phyloP scores from a whole-genome alignment of 73 alveolate genomes.

The Tetrahymena elliotti region DNA sequence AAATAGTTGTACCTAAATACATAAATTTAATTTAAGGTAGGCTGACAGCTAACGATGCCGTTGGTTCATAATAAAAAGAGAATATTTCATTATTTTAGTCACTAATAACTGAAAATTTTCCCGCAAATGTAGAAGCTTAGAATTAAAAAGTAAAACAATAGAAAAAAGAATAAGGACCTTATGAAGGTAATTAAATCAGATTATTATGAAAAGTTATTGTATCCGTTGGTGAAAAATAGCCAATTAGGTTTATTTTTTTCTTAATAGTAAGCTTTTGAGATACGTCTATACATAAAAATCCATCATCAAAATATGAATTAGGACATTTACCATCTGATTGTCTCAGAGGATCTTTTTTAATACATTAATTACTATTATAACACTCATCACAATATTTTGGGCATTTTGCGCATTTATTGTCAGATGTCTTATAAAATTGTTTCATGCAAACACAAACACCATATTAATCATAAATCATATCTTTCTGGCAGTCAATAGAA shows the following conservation, averaged over 20 bases:
- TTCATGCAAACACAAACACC: not conserved
- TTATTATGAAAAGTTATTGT: not conserved
- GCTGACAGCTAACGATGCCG: not conserved
- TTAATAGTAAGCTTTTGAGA: not conserved
- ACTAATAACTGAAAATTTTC: not conserved
- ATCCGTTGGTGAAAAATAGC: not conserved
- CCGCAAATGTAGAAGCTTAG: not conserved
- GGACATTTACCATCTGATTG: not conserved
- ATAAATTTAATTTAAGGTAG: not conserved
- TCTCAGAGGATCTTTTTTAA: not conserved
- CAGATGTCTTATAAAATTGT: not conserved
- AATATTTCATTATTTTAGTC: not conserved
- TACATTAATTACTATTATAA: not conserved
- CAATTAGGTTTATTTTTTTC: not conserved
- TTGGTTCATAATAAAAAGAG: not conserved
- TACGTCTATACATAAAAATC: not conserved
- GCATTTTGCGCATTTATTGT: not conserved
- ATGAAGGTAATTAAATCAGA: not conserved
- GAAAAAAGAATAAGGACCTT: not conserved
- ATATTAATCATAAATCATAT: not conserved
- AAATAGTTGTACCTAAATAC: not conserved
- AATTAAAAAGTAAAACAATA: not conserved
- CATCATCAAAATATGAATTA: not conserved
- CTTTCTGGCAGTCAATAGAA: not conserved
- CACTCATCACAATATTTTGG: not conserved